phyloP scores from a whole-genome alignment of 768 basidiomycete genomes.

The Calvatia gigantea region DNA sequence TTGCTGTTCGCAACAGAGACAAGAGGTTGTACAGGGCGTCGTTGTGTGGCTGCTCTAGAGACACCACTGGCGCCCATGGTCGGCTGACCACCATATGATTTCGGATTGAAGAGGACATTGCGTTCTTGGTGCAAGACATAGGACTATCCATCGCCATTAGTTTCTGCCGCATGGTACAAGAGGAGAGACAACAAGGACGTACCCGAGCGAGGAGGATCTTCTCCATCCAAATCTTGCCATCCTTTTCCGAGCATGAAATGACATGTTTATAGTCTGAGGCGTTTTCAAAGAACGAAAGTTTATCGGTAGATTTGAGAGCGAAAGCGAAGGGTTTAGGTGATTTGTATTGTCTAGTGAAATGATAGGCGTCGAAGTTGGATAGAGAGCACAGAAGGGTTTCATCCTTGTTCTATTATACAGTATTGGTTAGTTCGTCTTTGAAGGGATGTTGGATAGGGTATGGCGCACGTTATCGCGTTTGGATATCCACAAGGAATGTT shows the following conservation, averaged over 20 bases:
- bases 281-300: slow-evolving; percentile 82
- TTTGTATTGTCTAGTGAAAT: slow-evolving; percentile 70
- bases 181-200: slow-evolving; percentile 26
- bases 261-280: slow-evolving; percentile 84
- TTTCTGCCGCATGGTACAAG: slow-evolving; percentile 11
- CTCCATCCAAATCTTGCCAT: slow-evolving; percentile 78
- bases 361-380: slow-evolving; percentile 87
- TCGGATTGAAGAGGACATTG: slow-evolving; percentile 56
- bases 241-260: slow-evolving; percentile 73
- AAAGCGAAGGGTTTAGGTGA: slow-evolving; percentile 85
- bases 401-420: slow-evolving; percentile 71
- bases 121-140: slow-evolving; percentile 82
- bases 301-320: slow-evolving; percentile 86
- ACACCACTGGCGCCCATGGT: slow-evolving; percentile 24
- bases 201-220: slow-evolving; percentile 80
- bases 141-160: slow-evolving; percentile 43
- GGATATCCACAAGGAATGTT: slow-evolving; percentile 82
- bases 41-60: slow-evolving; percentile 35
- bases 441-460: not conserved
- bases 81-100: slow-evolving; percentile 22
- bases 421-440: slow-evolving; percentile 3
- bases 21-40: slow-evolving; percentile 34
- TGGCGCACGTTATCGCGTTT: slow-evolving; percentile 81
- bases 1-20: slow-evolving; percentile 34
- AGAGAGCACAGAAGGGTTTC: slow-evolving; percentile 78